These are phyloP conservation scores for Flaveria linearis DNA, from an alignment of 129 eudicot species.

Conservation along the genomic window DNA sequence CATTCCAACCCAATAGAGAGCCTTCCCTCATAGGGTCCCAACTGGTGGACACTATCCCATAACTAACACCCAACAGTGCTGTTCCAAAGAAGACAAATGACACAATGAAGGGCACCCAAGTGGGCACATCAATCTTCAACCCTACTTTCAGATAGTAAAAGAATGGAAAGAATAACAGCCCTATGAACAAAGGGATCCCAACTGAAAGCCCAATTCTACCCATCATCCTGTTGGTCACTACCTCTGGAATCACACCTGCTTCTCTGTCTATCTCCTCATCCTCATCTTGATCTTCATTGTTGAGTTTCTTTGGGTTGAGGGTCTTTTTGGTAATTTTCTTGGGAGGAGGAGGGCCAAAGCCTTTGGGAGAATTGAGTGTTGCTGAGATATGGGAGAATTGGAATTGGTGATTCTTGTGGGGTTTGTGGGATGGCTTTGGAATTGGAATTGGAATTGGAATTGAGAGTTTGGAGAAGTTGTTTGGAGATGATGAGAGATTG, in stretches of 20 bases:
- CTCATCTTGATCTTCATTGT: conserved; percentile 42
- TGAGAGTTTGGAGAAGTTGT: conserved; percentile 39
- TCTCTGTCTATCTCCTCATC: conserved; percentile 46
- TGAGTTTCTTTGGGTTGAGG: conserved; percentile 44
- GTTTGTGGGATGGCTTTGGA: conserved; percentile 28
- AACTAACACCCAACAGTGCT: conserved; percentile 85
- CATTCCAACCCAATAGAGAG: conserved; percentile 83
- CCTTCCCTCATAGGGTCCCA: conserved; percentile 99
- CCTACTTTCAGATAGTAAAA: conserved; percentile 86
- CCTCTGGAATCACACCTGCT: conserved; percentile 81
- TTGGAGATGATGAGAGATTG: conserved; percentile 45
- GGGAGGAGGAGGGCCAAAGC: conserved; percentile 69
- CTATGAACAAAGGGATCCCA: conserved; percentile 74
- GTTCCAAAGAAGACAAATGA: conserved; percentile 91
- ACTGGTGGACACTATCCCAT: conserved; percentile 92
- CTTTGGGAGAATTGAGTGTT: conserved; percentile 65
- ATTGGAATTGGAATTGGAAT: no score
- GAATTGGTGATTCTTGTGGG: conserved; percentile 23
- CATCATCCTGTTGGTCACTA: conserved; percentile 92
- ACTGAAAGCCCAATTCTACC: conserved; percentile 86
- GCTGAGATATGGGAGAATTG: conserved; percentile 51
- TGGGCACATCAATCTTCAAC: conserved; percentile 82
- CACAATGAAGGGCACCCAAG: conserved; percentile 84
- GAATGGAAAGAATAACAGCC: conserved; percentile 80
- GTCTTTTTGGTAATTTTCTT: conserved; percentile 57